Base-by-base conservation (phyloP, 2,329 filamentous ascomycete species). In the Arthrocladium fulminans region DNA sequence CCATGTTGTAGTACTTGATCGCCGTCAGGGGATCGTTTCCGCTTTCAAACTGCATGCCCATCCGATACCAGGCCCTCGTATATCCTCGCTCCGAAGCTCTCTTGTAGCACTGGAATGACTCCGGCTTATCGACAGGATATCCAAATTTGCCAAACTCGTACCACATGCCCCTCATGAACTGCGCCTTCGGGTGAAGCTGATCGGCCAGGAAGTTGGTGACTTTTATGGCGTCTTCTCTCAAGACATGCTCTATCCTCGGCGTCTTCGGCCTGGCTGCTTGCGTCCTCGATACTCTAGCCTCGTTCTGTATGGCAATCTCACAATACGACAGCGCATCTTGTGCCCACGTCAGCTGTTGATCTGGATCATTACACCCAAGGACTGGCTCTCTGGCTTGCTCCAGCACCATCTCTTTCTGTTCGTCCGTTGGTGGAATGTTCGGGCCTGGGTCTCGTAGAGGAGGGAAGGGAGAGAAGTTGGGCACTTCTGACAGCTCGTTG, bases 31-130 rank as follows among this genome's bases (percentile, higher is more conserved):
- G 83, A 61, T 98, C 90, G 62, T 94, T 94, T 3, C 88, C 90
- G 64, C 86, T 88, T 68, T 98, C 92, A 64, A 89, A 97, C 49
- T 96, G 84, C 90, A 97, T 98, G 54, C 92, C 92, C 70, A 98
- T 94, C 40, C 92, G 81, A 66, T 98, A 98, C 66, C 97, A 88
- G 17, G 92, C 89, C 58, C 92, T 77, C 19, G 84, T 80, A 68
- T 89, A 94, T 50, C 88, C 88, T 59, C 86, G 82, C 59, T 89
- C 84, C 3, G 57, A 50, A n/a, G 92, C 86, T 59, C 83, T 76
- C 53, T 82, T 81, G 68, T 97, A 98, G 60, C 84, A 86, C 52
- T 81, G 71, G 64, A 94, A 97, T 6, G 92, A 90, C 68, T 96
- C 90, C 61, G 90, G 89, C 71, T 94, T 95, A 72, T 98, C 92